A percentile compares a stretch with the other conserved stretches of the same genome.
Evolutionary conservation across 164 flowering plant species (phyloP).

Genomic region (Pachysandra terminalis): DNA sequence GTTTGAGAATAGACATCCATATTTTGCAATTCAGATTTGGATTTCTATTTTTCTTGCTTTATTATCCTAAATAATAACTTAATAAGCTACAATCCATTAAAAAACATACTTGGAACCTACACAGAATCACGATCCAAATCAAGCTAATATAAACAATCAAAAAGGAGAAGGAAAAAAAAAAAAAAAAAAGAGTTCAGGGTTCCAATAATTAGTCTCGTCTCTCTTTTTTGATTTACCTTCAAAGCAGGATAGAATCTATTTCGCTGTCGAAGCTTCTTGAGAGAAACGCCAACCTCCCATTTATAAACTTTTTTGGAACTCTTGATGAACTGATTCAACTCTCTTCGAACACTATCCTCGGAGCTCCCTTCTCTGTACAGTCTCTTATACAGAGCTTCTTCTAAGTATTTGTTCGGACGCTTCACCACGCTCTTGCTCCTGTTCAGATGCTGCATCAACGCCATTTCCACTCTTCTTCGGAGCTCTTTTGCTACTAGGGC

Average conservation of each 20-base stretch:
- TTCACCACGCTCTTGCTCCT: slow-evolving; percentile 43
- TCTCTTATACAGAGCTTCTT: slow-evolving; percentile 53
- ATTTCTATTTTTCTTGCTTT: neutral
- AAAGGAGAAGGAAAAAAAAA: too few species aligned
- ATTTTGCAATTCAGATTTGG: too few species aligned
- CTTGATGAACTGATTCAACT: slow-evolving; percentile 59
- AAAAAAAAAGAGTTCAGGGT: neutral
- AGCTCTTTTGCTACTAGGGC: neutral
- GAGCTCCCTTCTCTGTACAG: slow-evolving; percentile 72
- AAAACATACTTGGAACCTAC: neutral
- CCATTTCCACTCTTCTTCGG: slow-evolving; percentile 23
- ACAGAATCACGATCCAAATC: neutral
- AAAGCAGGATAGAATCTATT: slow-evolving; percentile 59
- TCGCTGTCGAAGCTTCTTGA: slow-evolving; percentile 67
- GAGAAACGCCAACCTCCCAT: slow-evolving; percentile 80
- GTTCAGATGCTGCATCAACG: slow-evolving; percentile 30
- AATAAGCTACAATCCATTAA: neutral
- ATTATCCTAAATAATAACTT: too few species aligned
- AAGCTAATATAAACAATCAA: neutral
- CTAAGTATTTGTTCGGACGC: slow-evolving; percentile 64
- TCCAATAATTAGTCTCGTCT: neutral
- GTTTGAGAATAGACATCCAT: too few species aligned
- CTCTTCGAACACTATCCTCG: slow-evolving; percentile 47
- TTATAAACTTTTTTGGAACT: slow-evolving; percentile 58
- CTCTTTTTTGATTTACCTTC: slow-evolving; percentile 40